Evolutionary conservation across 306 rosid genomes (phyloP).

Genomic region (Quercus gilva): DNA sequence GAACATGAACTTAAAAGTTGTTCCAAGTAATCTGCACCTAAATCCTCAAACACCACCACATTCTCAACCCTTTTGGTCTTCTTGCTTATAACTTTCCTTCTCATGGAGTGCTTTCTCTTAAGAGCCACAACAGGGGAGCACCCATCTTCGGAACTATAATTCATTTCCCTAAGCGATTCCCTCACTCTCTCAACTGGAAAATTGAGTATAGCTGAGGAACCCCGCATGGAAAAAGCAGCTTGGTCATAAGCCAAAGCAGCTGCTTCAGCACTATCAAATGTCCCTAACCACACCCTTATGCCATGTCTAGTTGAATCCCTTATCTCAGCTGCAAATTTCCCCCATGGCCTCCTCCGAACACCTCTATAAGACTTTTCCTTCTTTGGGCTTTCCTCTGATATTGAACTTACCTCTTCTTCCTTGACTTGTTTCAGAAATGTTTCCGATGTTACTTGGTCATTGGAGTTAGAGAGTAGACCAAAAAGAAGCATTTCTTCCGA

Average conservation of each 20-base stretch:
- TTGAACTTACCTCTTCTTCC: slow-evolving; percentile 68
- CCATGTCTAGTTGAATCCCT: slow-evolving; percentile 88
- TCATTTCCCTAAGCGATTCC: slow-evolving; percentile 71
- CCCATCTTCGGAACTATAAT: slow-evolving; percentile 42
- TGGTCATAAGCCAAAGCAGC: slow-evolving; percentile 96
- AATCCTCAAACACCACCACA: slow-evolving; percentile 84
- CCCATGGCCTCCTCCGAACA: slow-evolving; percentile 88
- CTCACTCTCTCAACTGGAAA: slow-evolving; percentile 71
- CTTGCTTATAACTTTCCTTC: slow-evolving; percentile 54
- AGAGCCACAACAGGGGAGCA: slow-evolving; percentile 89
- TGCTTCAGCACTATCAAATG: slow-evolving; percentile 88
- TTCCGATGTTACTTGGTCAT: background rate
- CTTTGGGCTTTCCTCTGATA: slow-evolving; percentile 16
- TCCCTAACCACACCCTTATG: slow-evolving; percentile 88
- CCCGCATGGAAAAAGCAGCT: slow-evolving; percentile 90
- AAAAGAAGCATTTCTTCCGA: slow-evolving; percentile 86
- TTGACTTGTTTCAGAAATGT: slow-evolving; percentile 22
- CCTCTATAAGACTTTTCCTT: slow-evolving; percentile 79
- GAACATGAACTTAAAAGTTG: slow-evolving; percentile 59
- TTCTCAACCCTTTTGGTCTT: slow-evolving; percentile 48
- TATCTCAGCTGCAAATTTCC: slow-evolving; percentile 93
- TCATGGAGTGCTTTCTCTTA: slow-evolving; percentile 81
- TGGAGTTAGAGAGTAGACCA: slow-evolving; percentile 53
- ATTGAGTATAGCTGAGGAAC: slow-evolving; percentile 74
- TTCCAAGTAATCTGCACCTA: slow-evolving; percentile 89